Evolutionary conservation across 805 yeast genomes (phyloP).

Genomic region (Starmerella riodocensis): DNA sequence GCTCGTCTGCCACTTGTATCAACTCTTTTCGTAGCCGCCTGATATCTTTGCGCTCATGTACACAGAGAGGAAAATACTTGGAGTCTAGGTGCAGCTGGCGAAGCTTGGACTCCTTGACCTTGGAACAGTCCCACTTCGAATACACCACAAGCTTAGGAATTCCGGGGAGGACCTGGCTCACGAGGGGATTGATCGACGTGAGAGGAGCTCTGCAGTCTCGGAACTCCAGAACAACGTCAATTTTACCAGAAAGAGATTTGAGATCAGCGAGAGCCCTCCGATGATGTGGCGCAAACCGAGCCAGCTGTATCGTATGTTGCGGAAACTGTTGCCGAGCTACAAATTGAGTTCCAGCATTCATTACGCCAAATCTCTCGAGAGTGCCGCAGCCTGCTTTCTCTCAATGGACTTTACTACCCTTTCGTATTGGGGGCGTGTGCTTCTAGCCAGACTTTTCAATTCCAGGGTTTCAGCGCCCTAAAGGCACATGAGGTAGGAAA

Average conservation of each 20-base stretch:
- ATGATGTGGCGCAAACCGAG: conserved; percentile 88
- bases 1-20: conserved; percentile 26
- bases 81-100: conserved; percentile 37
- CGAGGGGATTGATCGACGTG: conserved; percentile 64
- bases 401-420: too few relatives aligned
- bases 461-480: too few relatives aligned
- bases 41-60: conserved; percentile 41
- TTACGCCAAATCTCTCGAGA: background rate
- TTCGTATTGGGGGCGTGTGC: too few relatives aligned
- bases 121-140: conserved; percentile 58
- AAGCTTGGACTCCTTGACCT: conserved; percentile 32
- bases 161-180: conserved; percentile 49
- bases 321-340: conserved; percentile 66
- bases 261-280: conserved; percentile 59
- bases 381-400: too few relatives aligned
- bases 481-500: too few relatives aligned
- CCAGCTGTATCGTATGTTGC: conserved; percentile 48
- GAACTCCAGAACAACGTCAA: conserved; percentile 71
- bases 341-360: conserved; percentile 28
- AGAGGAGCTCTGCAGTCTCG: conserved; percentile 86
- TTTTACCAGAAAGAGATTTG: conserved; percentile 57
- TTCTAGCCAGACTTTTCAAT: too few relatives aligned
- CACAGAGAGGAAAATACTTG: conserved; percentile 42
- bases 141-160: conserved; percentile 53
- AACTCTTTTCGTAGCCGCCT: conserved; percentile 38